Evolutionary conservation across 2,329 filamentous ascomycete genomes (phyloP), one percentile per base, ranked within the genome.

Genomic region (Rachicladosporium sp.): DNA sequence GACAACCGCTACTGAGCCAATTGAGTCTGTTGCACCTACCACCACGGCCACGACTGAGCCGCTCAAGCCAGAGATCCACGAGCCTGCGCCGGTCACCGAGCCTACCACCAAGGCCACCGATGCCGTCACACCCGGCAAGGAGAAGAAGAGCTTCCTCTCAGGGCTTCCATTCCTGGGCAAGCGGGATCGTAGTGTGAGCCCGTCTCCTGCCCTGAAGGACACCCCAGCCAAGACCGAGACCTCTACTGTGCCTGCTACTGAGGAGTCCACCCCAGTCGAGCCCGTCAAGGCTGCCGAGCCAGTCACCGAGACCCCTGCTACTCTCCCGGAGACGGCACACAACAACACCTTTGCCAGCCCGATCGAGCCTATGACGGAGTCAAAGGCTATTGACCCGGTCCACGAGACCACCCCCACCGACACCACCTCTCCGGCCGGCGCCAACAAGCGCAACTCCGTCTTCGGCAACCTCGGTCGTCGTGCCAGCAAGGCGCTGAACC

Each of bases 1-100:
- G 47, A 53, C 59, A n/a, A 51, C 57, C 45, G 67, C 66, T 44
- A 67, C 70, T 40, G 63, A 63, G 44, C 42, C 47, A n/a, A 40
- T 38, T 29, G 46, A 48, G 15, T 41, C 48, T 29, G 49, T 46
- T 30, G 55, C 60, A 62, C 42, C 51, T n/a, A 55, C 50, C 31
- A 49, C 52, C 32, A 48, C 57, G 30, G 48, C 55, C 19, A 34
- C 39, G 27, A 19, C 15, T 19, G 15, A 19, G 15, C 15, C 15
- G 15, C 3, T 19, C 15, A 55, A 45, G 46, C 53, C 40, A n/a
- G 38, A 36, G 34, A 46, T 49, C 15, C 50, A 51, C 10, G 56
- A 56, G 40, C 43, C 52, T 30, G 42, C 61, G 35, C 52, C 55
- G 40, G 62, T 64, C 54, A 19, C 15, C 3, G 15, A 19, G 15